These are phyloP conservation scores for Penicillium silybi DNA, from an alignment of 495 filamentous ascomycete species.

Conservation along the genomic window DNA sequence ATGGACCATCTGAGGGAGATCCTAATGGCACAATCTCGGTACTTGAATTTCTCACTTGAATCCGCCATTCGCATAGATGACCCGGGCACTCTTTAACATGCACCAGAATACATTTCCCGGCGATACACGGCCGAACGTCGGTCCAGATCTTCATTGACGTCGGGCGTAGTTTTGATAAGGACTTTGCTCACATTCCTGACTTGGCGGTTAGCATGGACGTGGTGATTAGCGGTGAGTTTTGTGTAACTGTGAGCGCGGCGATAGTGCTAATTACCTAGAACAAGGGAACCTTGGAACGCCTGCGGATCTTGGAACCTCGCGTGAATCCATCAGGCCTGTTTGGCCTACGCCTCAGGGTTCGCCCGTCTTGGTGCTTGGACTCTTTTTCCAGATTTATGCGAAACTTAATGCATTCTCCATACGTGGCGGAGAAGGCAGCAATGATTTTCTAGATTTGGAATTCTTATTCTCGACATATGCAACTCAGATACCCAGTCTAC, in stretches of 20 bases:
- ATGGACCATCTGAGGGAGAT: constrained; percentile 21
- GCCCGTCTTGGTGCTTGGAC: constrained; percentile 16
- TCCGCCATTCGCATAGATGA: neutral
- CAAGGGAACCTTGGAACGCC: constrained; percentile 20
- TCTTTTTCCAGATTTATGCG: constrained; percentile 23
- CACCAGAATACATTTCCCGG: constrained; percentile 19
- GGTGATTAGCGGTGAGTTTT: constrained; percentile 19
- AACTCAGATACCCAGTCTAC: constrained; percentile 14
- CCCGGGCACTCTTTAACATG: constrained; percentile 1
- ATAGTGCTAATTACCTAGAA: constrained; percentile 6
- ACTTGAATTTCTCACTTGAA: constrained; percentile 1
- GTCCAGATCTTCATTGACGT: constrained; percentile 23
- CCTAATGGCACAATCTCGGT: constrained; percentile 18
- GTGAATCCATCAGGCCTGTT: constrained; percentile 18
- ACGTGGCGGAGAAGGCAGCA: constrained; percentile 19
- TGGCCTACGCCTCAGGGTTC: constrained; percentile 17
- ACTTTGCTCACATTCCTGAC: constrained; percentile 19
- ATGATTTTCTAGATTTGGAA: constrained; percentile 22
- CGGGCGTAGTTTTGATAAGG: constrained; percentile 15
- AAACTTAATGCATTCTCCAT: constrained; percentile 18
- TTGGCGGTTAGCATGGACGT: constrained; percentile 24
- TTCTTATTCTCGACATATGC: constrained; percentile 21
- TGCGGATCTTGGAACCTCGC: constrained; percentile 19
- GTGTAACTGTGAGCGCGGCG: neutral
- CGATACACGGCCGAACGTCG: constrained; percentile 17